Evolutionary conservation across 2,329 filamentous ascomycete species (phyloP), one percentile per base, ranked within the genome.

Genomic region (Parascedosporium putredinis): DNA sequence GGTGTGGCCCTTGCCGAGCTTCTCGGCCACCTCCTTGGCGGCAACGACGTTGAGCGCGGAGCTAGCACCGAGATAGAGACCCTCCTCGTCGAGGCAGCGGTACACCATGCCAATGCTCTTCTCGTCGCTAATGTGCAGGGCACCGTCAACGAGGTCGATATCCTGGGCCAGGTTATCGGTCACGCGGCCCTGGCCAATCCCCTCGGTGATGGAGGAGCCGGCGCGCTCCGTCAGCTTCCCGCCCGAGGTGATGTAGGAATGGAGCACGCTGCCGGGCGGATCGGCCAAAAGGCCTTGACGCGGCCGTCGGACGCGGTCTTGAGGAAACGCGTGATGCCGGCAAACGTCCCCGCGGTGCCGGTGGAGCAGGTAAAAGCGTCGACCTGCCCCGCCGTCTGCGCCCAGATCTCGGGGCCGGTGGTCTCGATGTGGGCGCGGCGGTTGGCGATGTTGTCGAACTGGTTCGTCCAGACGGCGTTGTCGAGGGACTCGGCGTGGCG

Each of bases 51-150:
- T 98, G 60, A 98, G 72, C 52, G 88, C 86, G 22, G 88, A 95
- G 69, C 88, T 95, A 33, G 93, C 93, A 54, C 93, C 93, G 2
- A 98, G 76, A 65, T 98, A 98, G 47, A 98, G 70, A 2, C 93
- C 93, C 65, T 98, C 93, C 68, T 97, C 89, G 60, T 97, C 90
- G 55, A 98, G 73, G 62, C 91, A 95, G 55, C 91, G 76, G 71
- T 97, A 98, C 42, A 98, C 88, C 93, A 96, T 97, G 68, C 87
- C 88, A 58, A 98, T 91, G 60, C 83, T 94, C 78, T 95, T 90
- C 71, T 93, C 89, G 63, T 98, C 93, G 53, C 81, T 77, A 57
- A 98, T 88, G 63, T 83, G 76, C 59, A 98, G 62, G 31, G 88
- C 88, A 52, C 84, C 90, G 67, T 97, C 93, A 14, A 97, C 62